Evolutionary conservation across 1,284 basidiomycete species (phyloP).

Genomic region (Ganoderma sp.): DNA sequence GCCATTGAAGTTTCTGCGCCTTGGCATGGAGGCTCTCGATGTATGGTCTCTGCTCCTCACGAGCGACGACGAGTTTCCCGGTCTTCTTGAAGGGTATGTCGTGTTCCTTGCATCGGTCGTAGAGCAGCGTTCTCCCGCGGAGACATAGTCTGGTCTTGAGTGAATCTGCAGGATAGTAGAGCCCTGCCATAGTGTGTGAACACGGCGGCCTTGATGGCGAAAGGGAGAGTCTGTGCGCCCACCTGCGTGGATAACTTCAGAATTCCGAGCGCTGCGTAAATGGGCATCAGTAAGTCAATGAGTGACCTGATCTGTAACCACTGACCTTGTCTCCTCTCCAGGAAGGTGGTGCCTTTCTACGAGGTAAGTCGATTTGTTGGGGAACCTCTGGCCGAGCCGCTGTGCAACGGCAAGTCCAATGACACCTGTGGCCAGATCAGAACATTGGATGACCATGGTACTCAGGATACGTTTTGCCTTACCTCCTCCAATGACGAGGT

Average conservation of each 20-base stretch:
- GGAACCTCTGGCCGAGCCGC: constrained; percentile 71
- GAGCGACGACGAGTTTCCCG: constrained; percentile 90
- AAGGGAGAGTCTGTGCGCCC: constrained; percentile 13
- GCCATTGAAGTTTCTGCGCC: constrained; percentile 59
- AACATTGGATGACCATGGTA: not conserved
- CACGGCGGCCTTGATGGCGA: not conserved
- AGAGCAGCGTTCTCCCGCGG: constrained; percentile 86
- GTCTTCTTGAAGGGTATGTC: constrained; percentile 76
- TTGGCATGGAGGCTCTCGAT: constrained; percentile 74
- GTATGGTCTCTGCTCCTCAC: constrained; percentile 68
- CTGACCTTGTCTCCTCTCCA: constrained; percentile 86
- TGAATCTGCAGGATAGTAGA: constrained; percentile 86
- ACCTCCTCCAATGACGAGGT: constrained; percentile 93
- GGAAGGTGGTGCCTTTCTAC: constrained; percentile 79
- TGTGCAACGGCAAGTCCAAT: constrained; percentile 90
- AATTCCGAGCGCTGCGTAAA: constrained; percentile 81
- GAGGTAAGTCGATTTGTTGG: constrained; percentile 79
- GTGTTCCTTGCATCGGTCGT: constrained; percentile 73
- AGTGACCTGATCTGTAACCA: constrained; percentile 3
- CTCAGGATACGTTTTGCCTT: constrained; percentile 28
- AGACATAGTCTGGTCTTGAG: constrained; percentile 90
- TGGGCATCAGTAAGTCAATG: constrained; percentile 5
- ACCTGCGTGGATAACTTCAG: constrained; percentile 96
- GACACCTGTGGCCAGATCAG: constrained; percentile 57
- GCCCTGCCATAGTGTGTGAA: constrained; percentile 47